Percentiles rank a stretch among this genome's conserved stretches.
phyloP scores from a whole-genome alignment of 2,329 filamentous ascomycete species.

The Hypoxylon sp. region DNA sequence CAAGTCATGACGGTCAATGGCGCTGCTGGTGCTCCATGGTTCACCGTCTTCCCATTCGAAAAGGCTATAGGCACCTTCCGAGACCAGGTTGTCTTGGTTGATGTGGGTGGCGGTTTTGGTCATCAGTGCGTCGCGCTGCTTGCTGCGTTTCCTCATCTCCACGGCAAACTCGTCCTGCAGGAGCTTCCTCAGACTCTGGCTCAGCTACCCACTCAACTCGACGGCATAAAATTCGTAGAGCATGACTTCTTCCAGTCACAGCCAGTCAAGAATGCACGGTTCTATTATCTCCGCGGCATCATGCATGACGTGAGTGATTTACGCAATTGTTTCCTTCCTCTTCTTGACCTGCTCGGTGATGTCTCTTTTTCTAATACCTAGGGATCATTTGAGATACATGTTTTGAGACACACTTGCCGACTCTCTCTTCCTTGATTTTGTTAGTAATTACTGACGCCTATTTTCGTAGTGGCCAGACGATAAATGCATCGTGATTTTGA shows the following conservation, averaged over 20 bases:
- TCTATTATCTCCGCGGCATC: slow-evolving; percentile 58
- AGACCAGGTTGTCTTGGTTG: not conserved
- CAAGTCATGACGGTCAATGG: not conserved
- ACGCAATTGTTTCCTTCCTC: not conserved
- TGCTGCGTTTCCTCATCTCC: not conserved
- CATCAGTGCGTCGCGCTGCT: not conserved
- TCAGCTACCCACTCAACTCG: not conserved
- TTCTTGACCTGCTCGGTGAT: not conserved
- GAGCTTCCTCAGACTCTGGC: not conserved
- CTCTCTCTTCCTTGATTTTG: too few species aligned
- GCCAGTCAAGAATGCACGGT: slow-evolving; percentile 50
- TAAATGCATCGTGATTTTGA: slow-evolving; percentile 55
- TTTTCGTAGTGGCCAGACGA: slow-evolving; percentile 53
- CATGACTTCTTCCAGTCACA: slow-evolving; percentile 52
- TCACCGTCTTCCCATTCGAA: not conserved
- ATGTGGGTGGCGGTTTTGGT: not conserved
- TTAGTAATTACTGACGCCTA: not conserved
- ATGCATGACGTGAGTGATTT: slow-evolving; percentile 54
- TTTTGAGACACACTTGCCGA: too few species aligned
- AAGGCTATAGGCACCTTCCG: not conserved
- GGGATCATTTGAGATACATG: too few species aligned
- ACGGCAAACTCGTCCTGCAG: not conserved
- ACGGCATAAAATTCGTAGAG: slow-evolving; percentile 13
- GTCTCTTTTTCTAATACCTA: too few species aligned
- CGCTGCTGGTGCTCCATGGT: not conserved